Evolutionary conservation across 163 green algal species (phyloP).

Genomic region (Chlorella variabilis): DNA sequence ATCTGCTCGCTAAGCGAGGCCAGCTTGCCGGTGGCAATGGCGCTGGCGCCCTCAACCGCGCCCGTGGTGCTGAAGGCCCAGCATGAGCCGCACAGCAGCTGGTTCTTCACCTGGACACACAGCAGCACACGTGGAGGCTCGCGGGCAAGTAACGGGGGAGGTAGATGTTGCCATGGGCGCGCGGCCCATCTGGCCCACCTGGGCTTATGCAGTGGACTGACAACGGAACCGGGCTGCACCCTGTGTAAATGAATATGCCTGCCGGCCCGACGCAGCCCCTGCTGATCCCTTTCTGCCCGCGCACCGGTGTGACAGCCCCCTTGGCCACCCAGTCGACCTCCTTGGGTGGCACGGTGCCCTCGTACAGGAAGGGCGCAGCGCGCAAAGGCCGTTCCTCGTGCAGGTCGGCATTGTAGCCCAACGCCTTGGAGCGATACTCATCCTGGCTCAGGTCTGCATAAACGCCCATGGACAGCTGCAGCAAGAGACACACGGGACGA

Average conservation of each 20-base stretch:
- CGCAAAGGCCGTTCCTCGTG: slow-evolving; percentile 17
- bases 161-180: too few relatives aligned
- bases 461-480: slow-evolving; percentile 80
- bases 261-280: too few relatives aligned
- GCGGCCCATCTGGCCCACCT: too few relatives aligned
- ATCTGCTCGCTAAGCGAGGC: slow-evolving; percentile 93
- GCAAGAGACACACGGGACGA: too few relatives aligned
- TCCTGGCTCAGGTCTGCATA: slow-evolving; percentile 86
- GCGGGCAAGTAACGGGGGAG: too few relatives aligned
- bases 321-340: slow-evolving; percentile 88
- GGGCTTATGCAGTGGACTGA: too few relatives aligned
- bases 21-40: slow-evolving; percentile 88
- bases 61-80: slow-evolving; percentile 97
- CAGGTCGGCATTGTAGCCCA: slow-evolving; percentile 73
- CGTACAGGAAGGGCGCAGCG: slow-evolving; percentile 64
- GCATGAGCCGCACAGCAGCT: slow-evolving; percentile 85
- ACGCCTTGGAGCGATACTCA: slow-evolving; percentile 70
- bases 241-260: too few relatives aligned
- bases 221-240: neutral
- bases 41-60: slow-evolving; percentile 91
- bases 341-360: slow-evolving; percentile 52
- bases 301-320: slow-evolving; percentile 75
- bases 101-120: slow-evolving; percentile 90
- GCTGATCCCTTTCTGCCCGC: too few relatives aligned
- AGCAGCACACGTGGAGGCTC: neutral